Conservation (phyloP, 495 filamentous ascomycete species). For the Pseudevernia furfuracea region DNA sequence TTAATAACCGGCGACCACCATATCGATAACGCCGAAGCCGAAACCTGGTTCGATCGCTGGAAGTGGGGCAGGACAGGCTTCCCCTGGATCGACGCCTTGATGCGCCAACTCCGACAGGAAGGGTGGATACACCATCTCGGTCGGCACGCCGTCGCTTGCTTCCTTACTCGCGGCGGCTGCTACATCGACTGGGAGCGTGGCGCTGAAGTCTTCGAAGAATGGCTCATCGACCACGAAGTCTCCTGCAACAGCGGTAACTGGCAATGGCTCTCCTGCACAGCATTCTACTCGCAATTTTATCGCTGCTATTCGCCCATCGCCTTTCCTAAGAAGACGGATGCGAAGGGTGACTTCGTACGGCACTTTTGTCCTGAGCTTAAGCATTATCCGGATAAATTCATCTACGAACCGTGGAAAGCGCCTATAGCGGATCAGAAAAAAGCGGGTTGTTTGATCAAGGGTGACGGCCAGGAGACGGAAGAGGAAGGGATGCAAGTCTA, state of each 20-base stretch:
- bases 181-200: constrained; percentile 69
- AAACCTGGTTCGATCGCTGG: constrained; percentile 59
- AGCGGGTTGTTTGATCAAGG: constrained; percentile 49
- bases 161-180: constrained; percentile 63
- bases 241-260: constrained; percentile 65
- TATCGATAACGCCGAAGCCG: constrained; percentile 48
- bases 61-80: constrained; percentile 58
- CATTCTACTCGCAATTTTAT: constrained; percentile 59
- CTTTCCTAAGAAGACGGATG: constrained; percentile 62
- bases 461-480: constrained; percentile 38
- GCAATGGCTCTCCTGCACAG: constrained; percentile 69
- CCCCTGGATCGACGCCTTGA: constrained; percentile 66
- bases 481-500: constrained; percentile 41
- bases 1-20: constrained; percentile 45
- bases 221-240: constrained; percentile 62
- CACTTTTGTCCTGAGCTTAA: constrained; percentile 56
- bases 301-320: constrained; percentile 58
- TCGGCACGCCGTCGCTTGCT: constrained; percentile 63
- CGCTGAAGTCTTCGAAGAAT: constrained; percentile 66
- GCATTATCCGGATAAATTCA: constrained; percentile 53
- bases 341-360: constrained; percentile 50
- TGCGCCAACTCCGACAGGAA: constrained; percentile 60
- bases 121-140: constrained; percentile 73
- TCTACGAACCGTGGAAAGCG: constrained; percentile 69
- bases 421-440: constrained; percentile 52